Percentiles rank a stretch among this genome's conserved stretches.
Evolutionary conservation across 345 rosid species (phyloP).

Genomic region (Salix exigua): DNA sequence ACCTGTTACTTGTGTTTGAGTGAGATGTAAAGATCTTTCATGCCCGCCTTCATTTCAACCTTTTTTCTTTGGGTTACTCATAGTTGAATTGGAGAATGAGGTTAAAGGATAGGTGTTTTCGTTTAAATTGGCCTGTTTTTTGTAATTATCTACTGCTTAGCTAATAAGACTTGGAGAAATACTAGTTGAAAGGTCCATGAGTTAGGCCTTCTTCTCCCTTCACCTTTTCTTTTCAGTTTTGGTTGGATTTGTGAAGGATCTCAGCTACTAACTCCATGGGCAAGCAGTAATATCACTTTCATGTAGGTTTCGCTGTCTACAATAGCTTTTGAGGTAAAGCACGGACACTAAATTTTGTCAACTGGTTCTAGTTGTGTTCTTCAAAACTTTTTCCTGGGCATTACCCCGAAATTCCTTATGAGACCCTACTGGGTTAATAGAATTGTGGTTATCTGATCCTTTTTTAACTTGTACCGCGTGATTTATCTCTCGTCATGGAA

Average conservation of each 20-base stretch:
- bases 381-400: neutral
- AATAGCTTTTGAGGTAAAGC: neutral
- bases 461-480: neutral
- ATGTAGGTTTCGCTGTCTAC: neutral
- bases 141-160: conserved; percentile 9
- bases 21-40: conserved; percentile 6
- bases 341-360: neutral
- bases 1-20: neutral
- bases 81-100: conserved; percentile 9
- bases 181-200: neutral
- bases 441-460: neutral
- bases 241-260: neutral
- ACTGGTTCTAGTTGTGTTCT: neutral
- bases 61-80: neutral
- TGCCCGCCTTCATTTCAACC: neutral
- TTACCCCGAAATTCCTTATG: neutral
- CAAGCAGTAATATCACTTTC: neutral
- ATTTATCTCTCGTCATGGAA: neutral
- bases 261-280: neutral
- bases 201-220: neutral
- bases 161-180: neutral
- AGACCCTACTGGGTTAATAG: neutral
- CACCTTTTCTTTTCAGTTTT: neutral
- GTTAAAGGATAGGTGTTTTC: neutral
- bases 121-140: neutral